phyloP scores from a whole-genome alignment of 129 eudicot species.

The Oenanthe sinensis region DNA sequence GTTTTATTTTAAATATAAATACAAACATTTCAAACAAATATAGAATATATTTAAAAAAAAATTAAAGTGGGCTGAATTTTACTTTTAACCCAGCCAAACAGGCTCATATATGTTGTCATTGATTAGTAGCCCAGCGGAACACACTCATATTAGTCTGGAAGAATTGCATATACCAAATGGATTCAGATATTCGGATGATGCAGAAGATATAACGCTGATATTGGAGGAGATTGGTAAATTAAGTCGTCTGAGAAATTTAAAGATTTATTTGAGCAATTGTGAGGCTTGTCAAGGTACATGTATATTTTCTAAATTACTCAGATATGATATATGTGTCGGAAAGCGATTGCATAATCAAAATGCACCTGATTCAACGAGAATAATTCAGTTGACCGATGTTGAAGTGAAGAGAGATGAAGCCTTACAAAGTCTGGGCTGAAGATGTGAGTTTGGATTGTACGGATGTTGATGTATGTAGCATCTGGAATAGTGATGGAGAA shows the following conservation, averaged over 20 bases:
- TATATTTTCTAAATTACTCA: not conserved
- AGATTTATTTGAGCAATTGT: not conserved
- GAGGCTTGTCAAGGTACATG: not conserved
- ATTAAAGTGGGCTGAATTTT: too few species aligned
- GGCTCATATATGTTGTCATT: too few species aligned
- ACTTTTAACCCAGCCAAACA: too few species aligned
- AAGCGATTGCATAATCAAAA: not conserved
- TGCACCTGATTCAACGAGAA: too few species aligned
- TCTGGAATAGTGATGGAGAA: not conserved
- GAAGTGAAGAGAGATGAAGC: too few species aligned
- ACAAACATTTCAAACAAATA: too few species aligned
- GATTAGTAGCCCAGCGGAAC: too few species aligned
- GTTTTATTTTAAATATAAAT: too few species aligned
- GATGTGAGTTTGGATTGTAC: not conserved
- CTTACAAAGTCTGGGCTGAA: not conserved
- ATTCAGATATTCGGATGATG: not conserved
- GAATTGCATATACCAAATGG: not conserved
- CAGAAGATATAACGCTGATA: not conserved
- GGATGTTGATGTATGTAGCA: not conserved
- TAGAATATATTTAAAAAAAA: too few species aligned
- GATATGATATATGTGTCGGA: not conserved
- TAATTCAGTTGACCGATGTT: accelerated
- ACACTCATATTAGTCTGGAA: too few species aligned
- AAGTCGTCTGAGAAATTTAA: not conserved
- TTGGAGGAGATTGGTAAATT: not conserved